phyloP scores from a whole-genome alignment of 768 basidiomycete genomes.

The Auriscalpium vulgare region DNA sequence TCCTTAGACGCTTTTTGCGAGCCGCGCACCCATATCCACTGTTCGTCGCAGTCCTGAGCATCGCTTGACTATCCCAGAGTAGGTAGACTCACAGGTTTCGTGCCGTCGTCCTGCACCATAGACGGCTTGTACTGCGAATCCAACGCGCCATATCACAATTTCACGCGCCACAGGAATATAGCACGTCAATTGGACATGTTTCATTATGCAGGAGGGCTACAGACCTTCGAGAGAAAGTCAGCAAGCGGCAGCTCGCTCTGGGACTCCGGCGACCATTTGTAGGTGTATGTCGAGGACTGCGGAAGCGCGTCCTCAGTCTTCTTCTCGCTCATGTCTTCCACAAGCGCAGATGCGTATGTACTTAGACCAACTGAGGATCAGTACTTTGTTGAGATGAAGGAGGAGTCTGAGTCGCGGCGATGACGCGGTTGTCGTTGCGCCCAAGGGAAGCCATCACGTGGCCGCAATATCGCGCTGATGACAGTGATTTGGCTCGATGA shows the following conservation, averaged over 20 bases:
- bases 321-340: neutral
- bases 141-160: constrained; percentile 1
- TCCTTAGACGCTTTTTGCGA: neutral
- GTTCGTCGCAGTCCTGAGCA: neutral
- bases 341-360: too few species aligned
- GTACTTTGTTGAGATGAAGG: too few species aligned
- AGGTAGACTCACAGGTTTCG: constrained; percentile 49
- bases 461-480: too few species aligned
- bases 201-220: neutral
- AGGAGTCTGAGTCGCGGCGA: too few species aligned
- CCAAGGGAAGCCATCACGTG: too few species aligned
- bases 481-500: too few species aligned
- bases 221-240: neutral
- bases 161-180: neutral
- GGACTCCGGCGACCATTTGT: neutral
- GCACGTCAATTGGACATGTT: too few species aligned
- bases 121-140: constrained; percentile 58
- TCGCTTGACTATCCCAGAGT: neutral
- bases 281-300: neutral
- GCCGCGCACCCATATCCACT: neutral
- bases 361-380: too few species aligned
- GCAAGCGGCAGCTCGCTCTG: neutral
- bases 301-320: neutral
- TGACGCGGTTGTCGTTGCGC: too few species aligned
- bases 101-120: constrained; percentile 72